Evolutionary conservation across 495 filamentous ascomycete genomes (phyloP).

Genomic region (Tuber brumale): DNA sequence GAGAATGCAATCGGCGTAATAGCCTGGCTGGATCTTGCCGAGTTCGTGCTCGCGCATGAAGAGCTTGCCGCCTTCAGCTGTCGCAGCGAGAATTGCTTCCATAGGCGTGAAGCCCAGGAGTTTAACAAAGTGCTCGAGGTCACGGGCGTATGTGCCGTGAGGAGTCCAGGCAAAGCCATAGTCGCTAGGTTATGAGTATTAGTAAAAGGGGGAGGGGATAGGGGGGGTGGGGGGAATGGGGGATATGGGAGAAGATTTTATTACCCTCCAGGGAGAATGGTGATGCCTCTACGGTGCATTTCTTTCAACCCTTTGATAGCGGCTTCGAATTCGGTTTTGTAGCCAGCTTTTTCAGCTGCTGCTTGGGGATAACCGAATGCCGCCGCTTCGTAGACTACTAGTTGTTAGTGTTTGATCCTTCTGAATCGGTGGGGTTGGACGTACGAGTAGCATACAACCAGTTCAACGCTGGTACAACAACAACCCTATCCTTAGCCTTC

Average conservation of each 20-base stretch:
- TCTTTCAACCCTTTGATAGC: constrained; percentile 46
- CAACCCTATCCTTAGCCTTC: constrained; percentile 45
- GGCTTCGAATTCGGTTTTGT: constrained; percentile 46
- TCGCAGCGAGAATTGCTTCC: constrained; percentile 49
- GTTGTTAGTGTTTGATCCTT: neutral
- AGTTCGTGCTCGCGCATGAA: constrained; percentile 51
- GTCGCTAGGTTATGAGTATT: constrained; percentile 38
- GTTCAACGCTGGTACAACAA: constrained; percentile 50
- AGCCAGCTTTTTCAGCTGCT: constrained; percentile 48
- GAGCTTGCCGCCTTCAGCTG: constrained; percentile 44
- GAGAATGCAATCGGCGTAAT: constrained; percentile 48
- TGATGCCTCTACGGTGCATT: constrained; percentile 49
- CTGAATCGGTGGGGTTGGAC: neutral
- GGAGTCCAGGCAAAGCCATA: constrained; percentile 53
- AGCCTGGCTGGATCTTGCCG: constrained; percentile 48
- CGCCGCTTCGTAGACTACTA: constrained; percentile 44
- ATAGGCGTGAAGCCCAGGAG: constrained; percentile 50
- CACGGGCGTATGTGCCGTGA: constrained; percentile 50
- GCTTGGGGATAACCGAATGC: constrained; percentile 48
- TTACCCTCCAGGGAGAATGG: constrained; percentile 46
- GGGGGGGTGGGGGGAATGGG: neutral
- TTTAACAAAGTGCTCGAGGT: constrained; percentile 50
- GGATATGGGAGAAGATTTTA: neutral
- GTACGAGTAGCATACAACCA: constrained; percentile 45
- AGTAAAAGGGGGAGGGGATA: neutral